Conservation (phyloP, 2,329 filamentous ascomycete species). For the Leptographium flavum region DNA sequence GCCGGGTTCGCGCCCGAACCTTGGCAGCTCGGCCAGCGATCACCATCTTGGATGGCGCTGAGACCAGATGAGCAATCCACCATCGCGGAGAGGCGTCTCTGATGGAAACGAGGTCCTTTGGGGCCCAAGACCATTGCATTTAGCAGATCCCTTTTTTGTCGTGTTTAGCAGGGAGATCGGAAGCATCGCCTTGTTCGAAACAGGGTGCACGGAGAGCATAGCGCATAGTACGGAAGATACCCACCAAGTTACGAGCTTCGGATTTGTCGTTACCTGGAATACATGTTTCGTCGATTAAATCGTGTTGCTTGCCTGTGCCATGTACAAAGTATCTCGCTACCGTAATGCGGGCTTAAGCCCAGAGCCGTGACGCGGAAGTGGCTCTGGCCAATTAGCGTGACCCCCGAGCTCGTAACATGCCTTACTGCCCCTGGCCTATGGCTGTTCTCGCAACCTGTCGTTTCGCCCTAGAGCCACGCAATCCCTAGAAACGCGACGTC, state of each 20-base stretch:
- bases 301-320: neutral
- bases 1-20: neutral
- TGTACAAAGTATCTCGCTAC: neutral
- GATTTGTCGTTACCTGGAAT: neutral
- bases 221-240: slow-evolving; percentile 3
- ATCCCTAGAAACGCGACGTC: neutral
- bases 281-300: neutral
- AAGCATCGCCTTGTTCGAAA: slow-evolving; percentile 2
- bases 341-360: neutral
- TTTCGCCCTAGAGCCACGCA: neutral
- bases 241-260: neutral
- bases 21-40: neutral
- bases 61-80: neutral
- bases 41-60: neutral
- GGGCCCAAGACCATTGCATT: neutral
- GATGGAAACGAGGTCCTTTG: no score
- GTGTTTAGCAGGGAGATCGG: neutral
- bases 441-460: neutral
- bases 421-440: neutral
- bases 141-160: neutral
- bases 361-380: slow-evolving; percentile 4
- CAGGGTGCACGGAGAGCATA: neutral
- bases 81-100: neutral
- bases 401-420: slow-evolving; percentile 12
- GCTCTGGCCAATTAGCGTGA: slow-evolving; percentile 3